Base-by-base conservation (phyloP, 345 rosid species). In the Salix exigua region DNA sequence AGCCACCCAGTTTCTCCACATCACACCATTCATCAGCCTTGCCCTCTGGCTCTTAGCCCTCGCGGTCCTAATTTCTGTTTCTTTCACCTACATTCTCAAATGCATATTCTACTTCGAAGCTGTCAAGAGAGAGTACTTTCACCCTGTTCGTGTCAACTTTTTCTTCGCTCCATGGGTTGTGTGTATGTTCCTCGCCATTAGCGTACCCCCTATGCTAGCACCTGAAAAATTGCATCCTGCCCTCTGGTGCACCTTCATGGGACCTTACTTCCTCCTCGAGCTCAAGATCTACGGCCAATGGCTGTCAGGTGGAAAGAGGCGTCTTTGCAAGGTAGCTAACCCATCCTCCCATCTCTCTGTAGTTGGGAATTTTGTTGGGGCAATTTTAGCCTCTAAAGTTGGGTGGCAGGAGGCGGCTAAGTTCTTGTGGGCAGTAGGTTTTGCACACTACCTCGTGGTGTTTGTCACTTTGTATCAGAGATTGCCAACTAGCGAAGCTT, bases 81-180 rank as follows among this genome's bases (percentile, higher is more conserved):
- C 88, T 73, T 46, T 86, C 82, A 91, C 94, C 46, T 93, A 93
- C 90, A 71, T 89, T 28, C 92, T 93, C 77, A 96, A 92, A 83
- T 90, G 96, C 84, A 86, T 91, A 73, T 86, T 86, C 91, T 93
- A 96, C 87, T 96, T 96, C 38, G 97, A 93, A 81, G 99, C 97
- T n/a, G 90, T 93, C 17, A 87, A 84, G 82, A 82, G 99, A 83
- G 99, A 96, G 79, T 93, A 91, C 76, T 93, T 86, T 79, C 99
- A 93, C 77, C 98, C 96, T 0, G 89, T 96, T 42, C 84, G 98
- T 46, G 88, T 96, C 83, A 92, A 93, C 75, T 93, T 91, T 91
- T 96, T 93, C 84, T 95, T 93, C 14, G 97, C 99, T 50, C 99
- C 96, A 0, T 95, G 99, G 97, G 96, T 96, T 46, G 99, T 89